phyloP scores from a whole-genome alignment of 805 yeast genomes.

The Candida coleopterorum region DNA sequence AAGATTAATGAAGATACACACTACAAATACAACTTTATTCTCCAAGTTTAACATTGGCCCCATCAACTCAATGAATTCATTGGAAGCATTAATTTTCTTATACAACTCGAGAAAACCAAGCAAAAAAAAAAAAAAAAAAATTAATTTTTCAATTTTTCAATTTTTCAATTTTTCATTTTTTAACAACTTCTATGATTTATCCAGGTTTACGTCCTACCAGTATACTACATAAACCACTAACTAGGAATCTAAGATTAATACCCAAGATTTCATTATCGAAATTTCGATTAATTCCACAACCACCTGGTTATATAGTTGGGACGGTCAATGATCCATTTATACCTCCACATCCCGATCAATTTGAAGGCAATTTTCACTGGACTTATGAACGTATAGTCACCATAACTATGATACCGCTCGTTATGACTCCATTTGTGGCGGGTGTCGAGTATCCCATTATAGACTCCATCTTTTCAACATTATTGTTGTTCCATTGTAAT shows the following conservation, averaged over 20 bases:
- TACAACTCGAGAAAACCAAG: not conserved
- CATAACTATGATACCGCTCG: conserved; percentile 69
- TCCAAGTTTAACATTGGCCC: no score
- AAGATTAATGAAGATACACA: no score
- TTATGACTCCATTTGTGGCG: conserved; percentile 67
- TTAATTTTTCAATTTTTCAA: not conserved
- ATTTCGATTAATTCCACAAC: conserved; percentile 62
- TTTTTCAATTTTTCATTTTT: no score
- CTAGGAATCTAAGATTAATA: conserved; percentile 20
- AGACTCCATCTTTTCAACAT: conserved; percentile 66
- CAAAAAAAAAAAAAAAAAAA: not conserved
- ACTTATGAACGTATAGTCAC: conserved; percentile 75
- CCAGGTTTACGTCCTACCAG: no score
- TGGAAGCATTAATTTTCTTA: not conserved
- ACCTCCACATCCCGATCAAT: conserved; percentile 55
- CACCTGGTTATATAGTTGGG: conserved; percentile 90
- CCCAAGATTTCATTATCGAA: conserved; percentile 47
- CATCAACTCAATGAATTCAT: no score
- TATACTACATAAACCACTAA: no score
- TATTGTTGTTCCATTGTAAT: conserved; percentile 72
- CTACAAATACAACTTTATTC: no score
- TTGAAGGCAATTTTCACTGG: conserved; percentile 93
- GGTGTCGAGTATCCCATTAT: conserved; percentile 66
- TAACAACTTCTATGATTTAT: no score
- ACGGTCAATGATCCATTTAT: conserved; percentile 85